A percentile compares a stretch with the other conserved stretches of the same genome.
These are phyloP conservation scores for Brachypodium distachyon DNA, from an alignment of 202 grass and related monocot genomes.

Conservation along the genomic window DNA sequence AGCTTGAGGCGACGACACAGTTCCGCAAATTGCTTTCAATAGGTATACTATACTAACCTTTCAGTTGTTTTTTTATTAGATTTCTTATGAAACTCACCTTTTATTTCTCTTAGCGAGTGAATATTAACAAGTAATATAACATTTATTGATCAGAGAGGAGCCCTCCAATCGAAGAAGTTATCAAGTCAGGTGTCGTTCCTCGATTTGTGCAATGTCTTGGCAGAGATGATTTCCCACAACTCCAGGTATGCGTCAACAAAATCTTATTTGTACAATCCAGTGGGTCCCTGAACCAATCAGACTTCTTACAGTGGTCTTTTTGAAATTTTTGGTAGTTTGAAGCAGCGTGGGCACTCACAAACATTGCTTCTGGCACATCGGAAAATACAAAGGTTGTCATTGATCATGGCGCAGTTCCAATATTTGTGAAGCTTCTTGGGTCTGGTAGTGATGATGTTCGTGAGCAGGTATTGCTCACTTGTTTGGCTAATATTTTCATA, in stretches of 20 bases:
- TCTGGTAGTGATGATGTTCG: constrained; percentile 86
- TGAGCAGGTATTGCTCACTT: constrained; percentile 67
- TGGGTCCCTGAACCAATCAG: not conserved
- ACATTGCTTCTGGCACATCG: constrained; percentile 94
- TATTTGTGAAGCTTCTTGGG: constrained; percentile 92
- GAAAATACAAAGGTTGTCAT: constrained; percentile 96
- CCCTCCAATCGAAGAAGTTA: constrained; percentile 90
- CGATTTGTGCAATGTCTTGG: constrained; percentile 89
- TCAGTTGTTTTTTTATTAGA: not conserved
- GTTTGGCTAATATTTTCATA: not conserved
- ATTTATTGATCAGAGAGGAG: constrained; percentile 57
- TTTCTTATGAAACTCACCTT: not conserved
- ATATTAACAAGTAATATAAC: constrained; percentile 7
- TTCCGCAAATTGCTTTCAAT: constrained; percentile 95
- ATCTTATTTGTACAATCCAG: not conserved
- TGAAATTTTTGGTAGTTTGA: constrained; percentile 55
- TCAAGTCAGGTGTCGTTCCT: constrained; percentile 82
- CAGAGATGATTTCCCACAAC: constrained; percentile 86
- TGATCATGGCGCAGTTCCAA: constrained; percentile 89
- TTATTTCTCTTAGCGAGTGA: too few species aligned
- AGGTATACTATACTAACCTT: constrained; percentile 43
- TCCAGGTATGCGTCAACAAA: constrained; percentile 46
- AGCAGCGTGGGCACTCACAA: constrained; percentile 98
- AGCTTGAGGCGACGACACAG: constrained; percentile 80
- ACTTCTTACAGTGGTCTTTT: not conserved